Evolutionary conservation across 2,329 filamentous ascomycete species (phyloP).

Genomic region (Akanthomyces dipterigenus): DNA sequence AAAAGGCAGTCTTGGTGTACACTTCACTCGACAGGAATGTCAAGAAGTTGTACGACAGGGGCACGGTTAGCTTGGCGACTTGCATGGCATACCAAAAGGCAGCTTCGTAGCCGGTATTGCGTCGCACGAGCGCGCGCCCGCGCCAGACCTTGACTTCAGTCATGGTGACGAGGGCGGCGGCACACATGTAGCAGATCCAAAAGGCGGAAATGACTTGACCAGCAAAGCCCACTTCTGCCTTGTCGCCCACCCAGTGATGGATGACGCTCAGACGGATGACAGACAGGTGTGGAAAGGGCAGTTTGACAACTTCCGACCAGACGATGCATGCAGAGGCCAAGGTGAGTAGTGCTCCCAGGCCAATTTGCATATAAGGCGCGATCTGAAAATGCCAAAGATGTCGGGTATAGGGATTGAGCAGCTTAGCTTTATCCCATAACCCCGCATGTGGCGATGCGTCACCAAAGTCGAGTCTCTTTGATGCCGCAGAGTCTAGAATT

Average conservation of each 20-base stretch:
- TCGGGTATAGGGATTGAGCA: conserved; percentile 75
- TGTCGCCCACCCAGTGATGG: conserved; percentile 66
- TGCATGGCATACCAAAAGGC: conserved; percentile 95
- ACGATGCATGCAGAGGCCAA: conserved; percentile 76
- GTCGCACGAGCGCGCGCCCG: conserved; percentile 78
- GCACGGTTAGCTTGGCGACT: conserved; percentile 86
- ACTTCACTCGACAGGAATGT: conserved; percentile 73
- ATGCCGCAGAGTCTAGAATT: conserved; percentile 76
- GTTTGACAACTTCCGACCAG: conserved; percentile 90
- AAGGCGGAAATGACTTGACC: conserved; percentile 76
- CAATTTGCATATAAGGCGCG: conserved; percentile 60
- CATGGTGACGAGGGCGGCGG: conserved; percentile 78
- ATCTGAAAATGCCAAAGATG: conserved; percentile 71
- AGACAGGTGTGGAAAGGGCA: conserved; percentile 70
- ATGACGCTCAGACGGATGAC: conserved; percentile 60
- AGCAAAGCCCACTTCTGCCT: conserved; percentile 73
- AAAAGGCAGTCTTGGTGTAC: conserved; percentile 76
- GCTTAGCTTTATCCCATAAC: conserved; percentile 45
- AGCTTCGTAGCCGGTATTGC: conserved; percentile 87
- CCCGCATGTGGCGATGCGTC: conserved; percentile 48
- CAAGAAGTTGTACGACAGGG: conserved; percentile 92
- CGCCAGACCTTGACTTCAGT: conserved; percentile 97
- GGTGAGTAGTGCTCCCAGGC: conserved; percentile 60
- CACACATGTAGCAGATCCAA: conserved; percentile 96
- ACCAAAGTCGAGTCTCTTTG: conserved; percentile 73